Conservation (phyloP, 2,329 filamentous ascomycete genomes). For the Claviceps maximensis region DNA sequence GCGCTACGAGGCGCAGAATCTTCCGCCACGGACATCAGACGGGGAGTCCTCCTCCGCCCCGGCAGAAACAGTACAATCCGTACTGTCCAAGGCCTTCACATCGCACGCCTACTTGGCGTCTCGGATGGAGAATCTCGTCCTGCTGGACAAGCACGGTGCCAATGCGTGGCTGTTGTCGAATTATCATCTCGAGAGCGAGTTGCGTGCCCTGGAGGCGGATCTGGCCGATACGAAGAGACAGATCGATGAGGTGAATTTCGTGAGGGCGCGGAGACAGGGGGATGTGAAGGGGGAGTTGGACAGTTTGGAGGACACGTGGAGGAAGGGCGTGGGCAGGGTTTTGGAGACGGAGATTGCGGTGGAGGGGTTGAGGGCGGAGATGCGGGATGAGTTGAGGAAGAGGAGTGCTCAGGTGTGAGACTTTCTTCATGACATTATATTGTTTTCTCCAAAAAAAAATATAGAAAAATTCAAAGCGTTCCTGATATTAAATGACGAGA, state of each 20-base stretch:
- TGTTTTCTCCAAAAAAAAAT: no score
- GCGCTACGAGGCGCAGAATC: conserved; percentile 68
- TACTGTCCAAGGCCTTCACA: conserved; percentile 42
- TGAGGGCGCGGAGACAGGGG: conserved; percentile 57
- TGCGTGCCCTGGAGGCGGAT: conserved; percentile 55
- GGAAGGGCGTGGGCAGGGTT: conserved; percentile 60
- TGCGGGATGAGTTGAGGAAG: conserved; percentile 46
- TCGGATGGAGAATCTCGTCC: conserved; percentile 44
- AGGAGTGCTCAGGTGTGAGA: conserved; percentile 2
- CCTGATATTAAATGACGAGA: no score
- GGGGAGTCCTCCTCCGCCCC: conserved; percentile 9
- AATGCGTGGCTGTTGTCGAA: conserved; percentile 89
- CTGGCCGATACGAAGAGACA: conserved; percentile 53
- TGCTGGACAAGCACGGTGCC: conserved; percentile 73
- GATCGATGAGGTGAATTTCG: conserved; percentile 59
- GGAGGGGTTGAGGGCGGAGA: conserved; percentile 54
- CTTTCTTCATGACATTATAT: no score
- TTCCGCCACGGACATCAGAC: conserved; percentile 14
- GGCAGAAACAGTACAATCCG: conserved; percentile 39
- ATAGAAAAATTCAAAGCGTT: no score
- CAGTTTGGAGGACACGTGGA: conserved; percentile 67
- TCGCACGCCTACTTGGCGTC: conserved; percentile 36
- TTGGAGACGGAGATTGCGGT: conserved; percentile 80
- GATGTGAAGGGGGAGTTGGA: conserved; percentile 59
- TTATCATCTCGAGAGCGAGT: conserved; percentile 59